A percentile compares a stretch with the other conserved stretches of the same genome.
These are phyloP conservation scores for Pythium oligandrum DNA, from an alignment of 352 stramenopile species.

Conservation along the genomic window DNA sequence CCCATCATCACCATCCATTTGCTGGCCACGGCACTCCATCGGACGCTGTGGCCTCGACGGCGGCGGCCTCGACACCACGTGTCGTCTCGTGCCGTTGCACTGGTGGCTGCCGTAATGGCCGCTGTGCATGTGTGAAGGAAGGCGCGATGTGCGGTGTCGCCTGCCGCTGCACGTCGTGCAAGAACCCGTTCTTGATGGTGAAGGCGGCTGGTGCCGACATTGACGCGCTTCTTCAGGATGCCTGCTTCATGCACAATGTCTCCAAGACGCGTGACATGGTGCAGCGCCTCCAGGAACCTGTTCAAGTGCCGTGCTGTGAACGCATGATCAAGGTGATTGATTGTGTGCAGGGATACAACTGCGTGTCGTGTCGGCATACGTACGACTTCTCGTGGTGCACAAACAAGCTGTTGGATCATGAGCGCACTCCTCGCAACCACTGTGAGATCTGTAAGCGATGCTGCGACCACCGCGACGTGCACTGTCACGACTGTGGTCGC, in stretches of 20 bases:
- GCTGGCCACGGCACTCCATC: neutral
- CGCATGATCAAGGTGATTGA: slow-evolving; percentile 58
- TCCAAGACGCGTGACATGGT: slow-evolving; percentile 85
- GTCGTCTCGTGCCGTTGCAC: slow-evolving; percentile 77
- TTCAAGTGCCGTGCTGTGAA: slow-evolving; percentile 49
- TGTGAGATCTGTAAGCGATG: slow-evolving; percentile 85
- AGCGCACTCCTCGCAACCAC: slow-evolving; percentile 75
- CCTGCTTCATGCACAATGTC: slow-evolving; percentile 87
- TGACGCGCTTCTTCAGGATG: slow-evolving; percentile 62
- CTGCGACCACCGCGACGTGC: slow-evolving; percentile 82
- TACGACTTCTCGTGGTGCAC: slow-evolving; percentile 84
- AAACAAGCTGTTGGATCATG: slow-evolving; percentile 73
- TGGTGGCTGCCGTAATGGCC: slow-evolving; percentile 72
- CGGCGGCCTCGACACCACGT: slow-evolving; percentile 23
- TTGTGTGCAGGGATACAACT: slow-evolving; percentile 72
- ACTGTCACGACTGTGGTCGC: slow-evolving; percentile 75
- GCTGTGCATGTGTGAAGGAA: slow-evolving; percentile 80
- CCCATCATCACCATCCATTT: too few relatives aligned
- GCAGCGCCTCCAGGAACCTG: slow-evolving; percentile 55
- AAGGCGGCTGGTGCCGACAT: slow-evolving; percentile 72
- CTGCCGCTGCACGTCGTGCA: slow-evolving; percentile 82
- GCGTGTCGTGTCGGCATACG: slow-evolving; percentile 28
- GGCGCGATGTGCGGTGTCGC: slow-evolving; percentile 68
- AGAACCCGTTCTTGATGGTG: slow-evolving; percentile 84
- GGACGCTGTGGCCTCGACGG: slow-evolving; percentile 1